A percentile compares a stretch with the other conserved stretches of the same genome.
Conservation (phyloP, 164 flowering plant species). For the Hamamelis virginiana region DNA sequence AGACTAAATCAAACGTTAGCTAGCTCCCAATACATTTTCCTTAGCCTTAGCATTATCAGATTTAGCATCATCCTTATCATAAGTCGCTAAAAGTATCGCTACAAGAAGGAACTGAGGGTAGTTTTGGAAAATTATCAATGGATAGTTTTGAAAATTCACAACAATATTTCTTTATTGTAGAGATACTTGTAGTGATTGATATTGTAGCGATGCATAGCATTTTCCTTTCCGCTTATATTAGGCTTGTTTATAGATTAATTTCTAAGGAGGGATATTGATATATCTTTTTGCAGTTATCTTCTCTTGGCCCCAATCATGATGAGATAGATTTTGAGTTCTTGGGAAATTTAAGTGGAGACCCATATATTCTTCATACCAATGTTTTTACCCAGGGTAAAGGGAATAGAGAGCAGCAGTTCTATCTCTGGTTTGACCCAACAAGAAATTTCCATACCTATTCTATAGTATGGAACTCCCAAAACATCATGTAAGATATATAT, state of each 20-base stretch:
- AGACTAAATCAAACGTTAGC: too few relatives aligned
- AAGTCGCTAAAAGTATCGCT: too few relatives aligned
- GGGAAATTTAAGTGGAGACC: slow-evolving; percentile 25
- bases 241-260: not conserved
- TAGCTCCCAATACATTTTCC: too few relatives aligned
- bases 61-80: too few relatives aligned
- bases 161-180: too few relatives aligned
- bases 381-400: slow-evolving; percentile 24
- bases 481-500: slow-evolving; percentile 19
- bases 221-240: not conserved
- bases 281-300: slow-evolving; percentile 18
- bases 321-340: slow-evolving; percentile 34
- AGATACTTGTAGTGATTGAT: too few relatives aligned
- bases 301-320: slow-evolving; percentile 20
- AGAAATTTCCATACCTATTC: slow-evolving; percentile 24
- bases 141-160: too few relatives aligned
- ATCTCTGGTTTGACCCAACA: slow-evolving; percentile 32
- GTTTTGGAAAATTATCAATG: too few relatives aligned
- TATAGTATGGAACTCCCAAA: slow-evolving; percentile 18
- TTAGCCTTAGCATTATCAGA: too few relatives aligned
- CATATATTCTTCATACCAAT: slow-evolving; percentile 26
- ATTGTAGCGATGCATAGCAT: too few relatives aligned
- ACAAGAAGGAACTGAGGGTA: too few relatives aligned
- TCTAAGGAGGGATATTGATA: not conserved
- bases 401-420: slow-evolving; percentile 25